These are phyloP conservation scores for Fusarium sp. DNA, from an alignment of 2,329 filamentous ascomycete species.

Conservation along the genomic window DNA sequence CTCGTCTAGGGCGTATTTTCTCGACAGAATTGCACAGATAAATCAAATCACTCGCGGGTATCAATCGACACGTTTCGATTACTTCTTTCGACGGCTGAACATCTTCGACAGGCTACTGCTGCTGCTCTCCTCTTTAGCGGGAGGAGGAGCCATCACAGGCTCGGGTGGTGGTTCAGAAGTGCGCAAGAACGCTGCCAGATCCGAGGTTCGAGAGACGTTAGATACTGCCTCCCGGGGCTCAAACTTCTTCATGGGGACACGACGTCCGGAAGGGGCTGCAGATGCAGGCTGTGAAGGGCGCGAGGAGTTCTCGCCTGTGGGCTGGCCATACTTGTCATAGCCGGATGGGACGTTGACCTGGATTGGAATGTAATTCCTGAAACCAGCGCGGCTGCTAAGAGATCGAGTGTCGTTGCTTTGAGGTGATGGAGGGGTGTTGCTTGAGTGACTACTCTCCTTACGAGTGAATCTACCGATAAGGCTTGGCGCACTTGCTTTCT, in stretches of 20 bases:
- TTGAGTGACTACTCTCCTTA: conserved; percentile 52
- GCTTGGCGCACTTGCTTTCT: conserved; percentile 73
- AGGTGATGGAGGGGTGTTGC: conserved; percentile 44
- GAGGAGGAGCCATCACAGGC: conserved; percentile 45
- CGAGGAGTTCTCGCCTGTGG: conserved; percentile 43
- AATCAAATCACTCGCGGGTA: conserved; percentile 37
- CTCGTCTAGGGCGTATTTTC: conserved; percentile 33
- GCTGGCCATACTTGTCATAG: conserved; percentile 58
- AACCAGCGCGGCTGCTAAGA: conserved; percentile 56
- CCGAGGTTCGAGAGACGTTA: conserved; percentile 70
- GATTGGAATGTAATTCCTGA: conserved; percentile 65
- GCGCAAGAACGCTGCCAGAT: conserved; percentile 79
- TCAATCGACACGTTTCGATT: conserved; percentile 38
- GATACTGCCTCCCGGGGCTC: conserved; percentile 67
- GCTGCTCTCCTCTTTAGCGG: conserved; percentile 56
- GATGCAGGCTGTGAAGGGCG: conserved; percentile 43
- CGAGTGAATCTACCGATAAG: conserved; percentile 71
- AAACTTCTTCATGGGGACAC: conserved; percentile 69
- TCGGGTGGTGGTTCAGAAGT: conserved; percentile 74
- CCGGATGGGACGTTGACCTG: conserved; percentile 63
- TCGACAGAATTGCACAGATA: conserved; percentile 20
- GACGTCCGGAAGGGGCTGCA: conserved; percentile 55
- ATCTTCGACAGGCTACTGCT: conserved; percentile 61
- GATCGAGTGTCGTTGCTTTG: conserved; percentile 52
- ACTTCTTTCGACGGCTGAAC: conserved; percentile 66